A percentile compares a stretch with the other conserved stretches of the same genome.
phyloP scores from a whole-genome alignment of 2,329 filamentous ascomycete genomes.

The Chaetomium olivaceum region DNA sequence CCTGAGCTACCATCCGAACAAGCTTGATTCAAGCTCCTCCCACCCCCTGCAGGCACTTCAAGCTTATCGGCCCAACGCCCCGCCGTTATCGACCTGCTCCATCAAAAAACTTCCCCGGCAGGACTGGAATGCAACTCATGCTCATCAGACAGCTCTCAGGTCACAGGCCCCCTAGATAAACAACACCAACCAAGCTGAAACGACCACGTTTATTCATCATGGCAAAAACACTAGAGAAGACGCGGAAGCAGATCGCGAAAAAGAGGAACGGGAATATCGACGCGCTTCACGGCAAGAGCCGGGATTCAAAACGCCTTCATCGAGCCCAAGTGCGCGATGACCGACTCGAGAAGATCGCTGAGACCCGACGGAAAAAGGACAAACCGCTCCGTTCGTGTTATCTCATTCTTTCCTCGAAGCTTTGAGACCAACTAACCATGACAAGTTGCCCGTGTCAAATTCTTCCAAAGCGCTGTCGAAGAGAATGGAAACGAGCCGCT shows the following conservation, averaged over 20 bases:
- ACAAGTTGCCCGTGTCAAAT: constrained; percentile 65
- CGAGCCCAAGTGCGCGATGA: constrained; percentile 79
- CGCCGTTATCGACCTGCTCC: constrained; percentile 23
- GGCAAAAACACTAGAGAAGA: constrained; percentile 77
- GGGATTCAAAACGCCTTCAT: constrained; percentile 80
- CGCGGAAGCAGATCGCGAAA: constrained; percentile 85
- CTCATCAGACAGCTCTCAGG: neutral
- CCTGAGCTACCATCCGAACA: too few relatives aligned
- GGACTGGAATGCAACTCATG: constrained; percentile 3
- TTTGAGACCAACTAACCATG: neutral
- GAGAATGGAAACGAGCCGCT: constrained; percentile 54
- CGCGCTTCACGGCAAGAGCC: constrained; percentile 81
- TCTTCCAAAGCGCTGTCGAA: constrained; percentile 68
- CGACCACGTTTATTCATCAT: constrained; percentile 52
- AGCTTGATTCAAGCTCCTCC: neutral
- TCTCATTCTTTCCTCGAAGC: neutral
- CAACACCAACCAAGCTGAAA: neutral
- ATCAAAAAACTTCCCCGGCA: constrained; percentile 13
- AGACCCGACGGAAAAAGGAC: constrained; percentile 72
- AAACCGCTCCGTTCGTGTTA: constrained; percentile 64
- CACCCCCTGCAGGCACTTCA: constrained; percentile 24
- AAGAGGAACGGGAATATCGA: constrained; percentile 75
- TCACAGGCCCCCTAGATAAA: neutral
- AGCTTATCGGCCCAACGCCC: constrained; percentile 27
- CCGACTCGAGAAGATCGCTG: constrained; percentile 71